Conservation (phyloP, 2,329 filamentous ascomycete genomes). For the Fusarium nisikadoi region DNA sequence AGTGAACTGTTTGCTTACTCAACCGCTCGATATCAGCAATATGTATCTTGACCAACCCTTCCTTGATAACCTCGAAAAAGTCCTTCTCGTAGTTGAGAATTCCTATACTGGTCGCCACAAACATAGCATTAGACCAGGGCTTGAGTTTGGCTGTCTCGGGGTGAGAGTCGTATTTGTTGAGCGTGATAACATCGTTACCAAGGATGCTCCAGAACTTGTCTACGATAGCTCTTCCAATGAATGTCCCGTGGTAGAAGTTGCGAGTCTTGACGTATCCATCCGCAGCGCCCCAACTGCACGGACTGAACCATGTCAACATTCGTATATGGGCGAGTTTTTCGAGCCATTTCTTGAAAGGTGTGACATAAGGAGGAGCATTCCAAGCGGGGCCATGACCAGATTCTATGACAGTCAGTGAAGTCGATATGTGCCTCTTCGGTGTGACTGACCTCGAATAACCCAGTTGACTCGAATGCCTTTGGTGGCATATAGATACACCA, state of each 20-base stretch:
- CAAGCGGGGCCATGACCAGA: conserved; percentile 65
- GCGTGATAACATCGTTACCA: conserved; percentile 55
- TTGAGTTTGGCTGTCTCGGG: conserved; percentile 53
- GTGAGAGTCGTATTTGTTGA: conserved; percentile 58
- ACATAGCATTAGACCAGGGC: conserved; percentile 56
- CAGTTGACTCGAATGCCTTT: conserved; percentile 67
- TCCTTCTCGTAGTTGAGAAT: conserved; percentile 64
- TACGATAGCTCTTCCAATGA: conserved; percentile 60
- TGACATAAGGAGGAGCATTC: conserved; percentile 67
- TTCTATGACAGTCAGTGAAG: conserved; percentile 30
- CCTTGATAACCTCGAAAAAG: conserved; percentile 61
- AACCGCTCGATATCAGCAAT: conserved; percentile 58
- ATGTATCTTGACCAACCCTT: conserved; percentile 59
- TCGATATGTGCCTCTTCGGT: not conserved
- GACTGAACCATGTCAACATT: conserved; percentile 72
- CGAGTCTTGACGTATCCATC: conserved; percentile 62
- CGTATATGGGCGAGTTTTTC: conserved; percentile 66
- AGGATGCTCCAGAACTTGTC: conserved; percentile 57
- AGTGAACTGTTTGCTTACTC: conserved; percentile 51
- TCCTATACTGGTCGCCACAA: conserved; percentile 60
- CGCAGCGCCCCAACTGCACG: conserved; percentile 70
- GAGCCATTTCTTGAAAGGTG: conserved; percentile 68
- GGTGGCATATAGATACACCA: conserved; percentile 69
- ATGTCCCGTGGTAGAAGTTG: conserved; percentile 62
- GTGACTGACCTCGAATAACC: conserved; percentile 63